These are phyloP conservation scores for Smittium culicis DNA, from an alignment of 371 early-diverging fungal genomes.

Conservation along the genomic window DNA sequence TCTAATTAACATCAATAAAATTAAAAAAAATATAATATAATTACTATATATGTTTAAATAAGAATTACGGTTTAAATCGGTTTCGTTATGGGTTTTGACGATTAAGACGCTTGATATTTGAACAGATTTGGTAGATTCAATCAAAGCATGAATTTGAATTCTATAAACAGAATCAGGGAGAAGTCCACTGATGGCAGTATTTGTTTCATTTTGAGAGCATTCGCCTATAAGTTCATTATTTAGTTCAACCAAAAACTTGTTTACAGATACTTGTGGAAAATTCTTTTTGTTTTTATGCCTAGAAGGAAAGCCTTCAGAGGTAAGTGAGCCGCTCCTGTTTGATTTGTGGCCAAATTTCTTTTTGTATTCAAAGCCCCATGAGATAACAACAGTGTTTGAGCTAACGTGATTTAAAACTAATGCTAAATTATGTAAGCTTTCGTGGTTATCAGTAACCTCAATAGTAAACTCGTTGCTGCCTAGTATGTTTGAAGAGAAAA, in stretches of 20 bases:
- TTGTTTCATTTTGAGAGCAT: not conserved
- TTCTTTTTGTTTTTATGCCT: not conserved
- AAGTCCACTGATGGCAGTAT: not conserved
- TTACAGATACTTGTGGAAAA: not conserved
- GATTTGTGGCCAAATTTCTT: not conserved
- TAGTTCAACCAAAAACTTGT: slow-evolving; percentile 3
- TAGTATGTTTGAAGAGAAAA: not conserved
- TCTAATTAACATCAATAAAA: no score
- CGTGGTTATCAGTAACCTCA: not conserved
- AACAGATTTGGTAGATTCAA: not conserved
- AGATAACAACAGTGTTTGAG: not conserved
- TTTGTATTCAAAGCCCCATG: slow-evolving; percentile 6
- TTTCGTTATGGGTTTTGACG: slow-evolving; percentile 1
- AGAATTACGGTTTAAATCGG: no score
- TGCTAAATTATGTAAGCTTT: not conserved
- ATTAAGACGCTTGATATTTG: slow-evolving; percentile 5
- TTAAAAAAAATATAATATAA: no score
- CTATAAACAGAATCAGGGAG: not conserved
- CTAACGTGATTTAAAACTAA: not conserved
- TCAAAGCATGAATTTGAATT: slow-evolving; percentile 3
- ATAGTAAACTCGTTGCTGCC: not conserved
- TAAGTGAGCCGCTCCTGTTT: not conserved
- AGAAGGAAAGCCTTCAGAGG: not conserved
- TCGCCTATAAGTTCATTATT: slow-evolving; percentile 6
- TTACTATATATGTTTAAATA: no score